Percentiles rank a stretch among this genome's conserved stretches.
Conservation (phyloP, 2,329 filamentous ascomycete species). For the Arthrobotrys entomopaga region DNA sequence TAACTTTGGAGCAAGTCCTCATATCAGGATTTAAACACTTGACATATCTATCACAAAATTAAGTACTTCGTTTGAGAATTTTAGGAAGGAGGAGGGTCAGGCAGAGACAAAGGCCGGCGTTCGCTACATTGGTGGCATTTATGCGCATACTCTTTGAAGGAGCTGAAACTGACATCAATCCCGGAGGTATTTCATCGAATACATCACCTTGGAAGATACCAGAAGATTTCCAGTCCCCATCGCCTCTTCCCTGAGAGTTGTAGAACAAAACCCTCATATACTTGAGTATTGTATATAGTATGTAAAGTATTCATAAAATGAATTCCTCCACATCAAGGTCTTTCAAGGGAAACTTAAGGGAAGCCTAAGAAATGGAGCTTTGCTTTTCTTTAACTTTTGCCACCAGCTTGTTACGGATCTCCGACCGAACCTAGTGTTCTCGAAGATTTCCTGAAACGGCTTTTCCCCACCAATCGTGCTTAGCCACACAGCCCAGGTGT, state of each 20-base stretch:
- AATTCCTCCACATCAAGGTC: too few relatives aligned
- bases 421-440: constrained; percentile 12
- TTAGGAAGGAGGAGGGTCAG: background rate
- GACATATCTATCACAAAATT: background rate
- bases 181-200: constrained; percentile 26
- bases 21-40: too few relatives aligned
- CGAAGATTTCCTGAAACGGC: constrained; percentile 44
- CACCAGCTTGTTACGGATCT: too few relatives aligned
- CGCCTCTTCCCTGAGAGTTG: constrained; percentile 16
- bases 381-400: too few relatives aligned
- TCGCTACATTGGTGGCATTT: constrained; percentile 19
- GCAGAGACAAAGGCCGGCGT: background rate
- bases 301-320: background rate
- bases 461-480: background rate
- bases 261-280: too few relatives aligned
- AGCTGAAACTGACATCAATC: constrained; percentile 42
- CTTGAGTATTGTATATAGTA: too few relatives aligned
- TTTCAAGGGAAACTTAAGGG: background rate
- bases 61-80: constrained; percentile 3
- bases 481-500: constrained; percentile 39
- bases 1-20: too few relatives aligned
- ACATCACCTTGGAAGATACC: too few relatives aligned
- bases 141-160: constrained; percentile 19
- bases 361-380: background rate
- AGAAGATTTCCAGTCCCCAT: constrained; percentile 28